Base-by-base conservation (phyloP, 371 early-diverging fungal genomes). In the Synchytrium microbalum region DNA sequence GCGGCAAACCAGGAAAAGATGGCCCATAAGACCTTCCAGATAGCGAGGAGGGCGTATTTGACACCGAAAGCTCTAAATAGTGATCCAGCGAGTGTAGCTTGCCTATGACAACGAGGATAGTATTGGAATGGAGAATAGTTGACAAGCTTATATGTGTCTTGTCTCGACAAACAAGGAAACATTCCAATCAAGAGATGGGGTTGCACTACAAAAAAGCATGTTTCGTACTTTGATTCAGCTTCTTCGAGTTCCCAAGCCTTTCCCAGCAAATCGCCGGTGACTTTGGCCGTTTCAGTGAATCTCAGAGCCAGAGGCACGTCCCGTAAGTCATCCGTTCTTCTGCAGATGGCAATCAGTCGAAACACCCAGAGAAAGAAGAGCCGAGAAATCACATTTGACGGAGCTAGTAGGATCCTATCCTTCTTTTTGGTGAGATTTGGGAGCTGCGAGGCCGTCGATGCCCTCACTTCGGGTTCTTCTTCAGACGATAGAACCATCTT, bases 21-120 rank as follows among this genome's bases (percentile, higher is more conserved):
- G 24, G 77, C 79, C 83, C 84, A 85, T 14, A 79, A 53, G 16
- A 84, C 59, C 66, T 84, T 84, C 81, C 84, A 87, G 3, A 84
- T 28, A 8, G 84, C 83, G 23, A 87, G 71, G 13, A 79, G 30
- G 38, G 73, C 61, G 67, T 81, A 86, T 2, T 70, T 70, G 10
- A 67, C 62, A 2, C 80, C 82, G 69, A 79, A 86, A 19, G 80
- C 80, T 26, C 24, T 8, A 29, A 13, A 56, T 56, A 56, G 24
- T 8, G 56, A 8, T 8, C 29, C 26, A 56, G 24, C 5, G 5
- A 56, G 56, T 13, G 56, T 26, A 13, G 56, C 24, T 24, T 56
- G 24, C 56, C 56, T 56, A 24, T 56, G 5, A 24, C 13, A 56
- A 56, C 24, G 13, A 13, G 24, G 13, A 24, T 56, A 56, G 5